Percentiles rank a stretch among this genome's conserved stretches.
Evolutionary conservation across 1,284 basidiomycete species (phyloP).

Genomic region (Porodaedalea pini): DNA sequence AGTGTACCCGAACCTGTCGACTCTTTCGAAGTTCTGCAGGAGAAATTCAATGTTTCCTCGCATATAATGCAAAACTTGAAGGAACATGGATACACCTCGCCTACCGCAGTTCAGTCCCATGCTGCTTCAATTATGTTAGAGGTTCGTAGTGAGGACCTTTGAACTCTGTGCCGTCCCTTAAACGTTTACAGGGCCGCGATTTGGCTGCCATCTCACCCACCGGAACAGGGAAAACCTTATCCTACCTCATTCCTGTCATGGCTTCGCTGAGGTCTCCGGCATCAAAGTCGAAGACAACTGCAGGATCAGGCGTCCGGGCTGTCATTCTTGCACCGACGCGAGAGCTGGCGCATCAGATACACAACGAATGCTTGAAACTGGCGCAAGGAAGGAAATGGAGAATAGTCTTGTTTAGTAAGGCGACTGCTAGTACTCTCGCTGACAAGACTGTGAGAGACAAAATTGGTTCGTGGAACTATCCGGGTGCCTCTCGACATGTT

Average conservation of each 20-base stretch:
- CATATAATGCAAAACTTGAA: slow-evolving; percentile 60
- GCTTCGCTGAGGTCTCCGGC: slow-evolving; percentile 61
- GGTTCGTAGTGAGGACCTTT: slow-evolving; percentile 38
- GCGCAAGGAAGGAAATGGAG: slow-evolving; percentile 83
- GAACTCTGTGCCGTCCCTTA: slow-evolving; percentile 3
- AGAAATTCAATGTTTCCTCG: slow-evolving; percentile 53
- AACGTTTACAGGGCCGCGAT: slow-evolving; percentile 47
- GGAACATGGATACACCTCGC: slow-evolving; percentile 54
- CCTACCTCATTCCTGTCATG: slow-evolving; percentile 84
- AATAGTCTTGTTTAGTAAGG: slow-evolving; percentile 80
- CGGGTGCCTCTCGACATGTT: not conserved
- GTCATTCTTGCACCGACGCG: slow-evolving; percentile 89
- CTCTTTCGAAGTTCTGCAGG: slow-evolving; percentile 55
- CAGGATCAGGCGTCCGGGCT: slow-evolving; percentile 65
- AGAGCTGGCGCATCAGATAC: slow-evolving; percentile 95
- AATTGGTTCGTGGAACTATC: slow-evolving; percentile 48
- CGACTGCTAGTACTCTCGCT: slow-evolving; percentile 69
- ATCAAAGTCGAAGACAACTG: slow-evolving; percentile 43
- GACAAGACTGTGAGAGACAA: slow-evolving; percentile 68
- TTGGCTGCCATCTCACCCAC: slow-evolving; percentile 91
- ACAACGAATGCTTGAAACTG: slow-evolving; percentile 86
- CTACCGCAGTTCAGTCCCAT: slow-evolving; percentile 73
- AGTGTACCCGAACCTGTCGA: slow-evolving; percentile 56
- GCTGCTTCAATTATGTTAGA: slow-evolving; percentile 72
- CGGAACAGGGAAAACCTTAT: slow-evolving; percentile 90